Conservation (phyloP, 768 basidiomycete species). For the Nidularia pulvinata region DNA sequence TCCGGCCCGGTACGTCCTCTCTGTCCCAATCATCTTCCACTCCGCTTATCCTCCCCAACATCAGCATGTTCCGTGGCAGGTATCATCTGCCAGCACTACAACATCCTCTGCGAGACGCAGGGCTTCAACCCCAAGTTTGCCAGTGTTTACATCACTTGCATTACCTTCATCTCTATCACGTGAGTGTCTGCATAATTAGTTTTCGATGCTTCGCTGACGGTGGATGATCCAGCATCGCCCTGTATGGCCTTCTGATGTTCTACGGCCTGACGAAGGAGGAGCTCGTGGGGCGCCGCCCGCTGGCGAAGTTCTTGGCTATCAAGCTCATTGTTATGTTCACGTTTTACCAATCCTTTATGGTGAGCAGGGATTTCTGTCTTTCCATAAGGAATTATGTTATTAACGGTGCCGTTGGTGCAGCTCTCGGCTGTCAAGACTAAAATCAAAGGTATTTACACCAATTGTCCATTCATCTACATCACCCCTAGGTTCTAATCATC, state of each 20-base stretch:
- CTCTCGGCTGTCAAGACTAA: no score
- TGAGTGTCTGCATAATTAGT: conserved; percentile 21
- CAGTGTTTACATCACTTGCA: conserved; percentile 63
- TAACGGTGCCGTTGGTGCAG: no score
- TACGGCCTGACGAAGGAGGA: conserved; percentile 83
- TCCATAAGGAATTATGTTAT: not conserved
- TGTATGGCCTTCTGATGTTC: conserved; percentile 85
- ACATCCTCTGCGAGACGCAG: conserved; percentile 68
- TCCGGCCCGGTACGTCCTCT: conserved; percentile 47
- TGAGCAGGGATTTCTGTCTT: conserved; percentile 26
- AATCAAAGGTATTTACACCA: not conserved
- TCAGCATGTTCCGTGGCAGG: conserved; percentile 68
- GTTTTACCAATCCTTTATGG: conserved; percentile 83
- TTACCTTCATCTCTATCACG: conserved; percentile 87
- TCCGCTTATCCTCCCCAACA: not conserved
- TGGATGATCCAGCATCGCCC: conserved; percentile 54
- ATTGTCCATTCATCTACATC: conserved; percentile 45
- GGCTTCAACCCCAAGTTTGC: conserved; percentile 64
- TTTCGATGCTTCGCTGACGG: not conserved
- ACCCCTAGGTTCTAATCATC: not conserved
- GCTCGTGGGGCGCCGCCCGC: conserved; percentile 70
- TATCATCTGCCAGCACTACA: conserved; percentile 71
- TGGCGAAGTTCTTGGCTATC: conserved; percentile 86
- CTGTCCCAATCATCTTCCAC: not conserved
- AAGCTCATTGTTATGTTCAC: conserved; percentile 89